Conservation (phyloP, 768 basidiomycete species). For the Kwoniella mangroviensis region DNA sequence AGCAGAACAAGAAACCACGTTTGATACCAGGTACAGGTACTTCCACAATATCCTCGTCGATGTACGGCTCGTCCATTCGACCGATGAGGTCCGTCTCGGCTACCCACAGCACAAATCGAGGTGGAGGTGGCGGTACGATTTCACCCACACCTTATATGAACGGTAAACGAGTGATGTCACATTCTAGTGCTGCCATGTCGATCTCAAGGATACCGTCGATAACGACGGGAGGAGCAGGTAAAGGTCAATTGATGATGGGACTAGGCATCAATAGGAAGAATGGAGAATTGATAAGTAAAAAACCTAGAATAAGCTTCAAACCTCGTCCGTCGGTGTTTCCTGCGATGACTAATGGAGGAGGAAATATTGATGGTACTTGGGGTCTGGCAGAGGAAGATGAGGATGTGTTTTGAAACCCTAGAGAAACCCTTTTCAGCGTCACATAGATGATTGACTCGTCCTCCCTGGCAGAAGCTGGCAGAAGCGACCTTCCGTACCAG, state of each 20-base stretch:
- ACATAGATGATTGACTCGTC: too few relatives aligned
- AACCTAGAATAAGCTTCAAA: slow-evolving; percentile 25
- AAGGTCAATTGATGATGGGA: slow-evolving; percentile 7
- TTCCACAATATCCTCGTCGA: not conserved
- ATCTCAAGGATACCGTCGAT: slow-evolving; percentile 8
- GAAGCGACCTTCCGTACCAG: too few relatives aligned
- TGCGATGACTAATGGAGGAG: slow-evolving; percentile 7
- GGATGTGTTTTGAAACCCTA: slow-evolving; percentile 21
- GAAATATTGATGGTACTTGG: slow-evolving; percentile 1
- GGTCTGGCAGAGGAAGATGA: slow-evolving; percentile 28
- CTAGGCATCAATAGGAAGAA: not conserved
- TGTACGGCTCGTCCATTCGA: slow-evolving; percentile 14
- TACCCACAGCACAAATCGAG: not conserved
- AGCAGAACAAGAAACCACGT: slow-evolving; percentile 19
- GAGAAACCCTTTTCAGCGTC: too few relatives aligned
- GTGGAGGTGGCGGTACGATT: not conserved
- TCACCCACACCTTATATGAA: slow-evolving; percentile 12
- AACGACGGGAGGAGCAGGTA: not conserved
- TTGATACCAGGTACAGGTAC: not conserved
- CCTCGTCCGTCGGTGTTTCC: slow-evolving; percentile 23
- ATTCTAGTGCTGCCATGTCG: slow-evolving; percentile 10
- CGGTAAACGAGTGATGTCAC: slow-evolving; percentile 14
- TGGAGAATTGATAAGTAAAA: slow-evolving; percentile 8
- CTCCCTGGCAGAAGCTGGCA: too few relatives aligned
- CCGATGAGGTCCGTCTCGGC: slow-evolving; percentile 8